Percentiles rank a stretch among this genome's conserved stretches.
Evolutionary conservation across 2,329 filamentous ascomycete species (phyloP).

Genomic region (Aphanocladium album): DNA sequence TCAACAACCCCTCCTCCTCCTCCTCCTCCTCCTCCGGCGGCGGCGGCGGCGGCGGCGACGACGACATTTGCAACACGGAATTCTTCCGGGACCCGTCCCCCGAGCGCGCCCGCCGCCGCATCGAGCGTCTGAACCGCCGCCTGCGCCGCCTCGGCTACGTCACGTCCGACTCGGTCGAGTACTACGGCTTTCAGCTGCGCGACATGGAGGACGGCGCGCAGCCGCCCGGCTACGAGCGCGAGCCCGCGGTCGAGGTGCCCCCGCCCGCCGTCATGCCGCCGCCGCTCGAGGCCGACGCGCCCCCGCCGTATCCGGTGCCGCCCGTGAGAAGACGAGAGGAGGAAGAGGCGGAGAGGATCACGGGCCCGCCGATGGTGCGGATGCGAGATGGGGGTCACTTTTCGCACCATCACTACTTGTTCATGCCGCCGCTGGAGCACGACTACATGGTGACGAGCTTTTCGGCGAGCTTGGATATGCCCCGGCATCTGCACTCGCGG

Average conservation of each 20-base stretch:
- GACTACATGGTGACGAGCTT: background rate
- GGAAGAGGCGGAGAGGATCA: background rate
- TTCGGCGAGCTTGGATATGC: background rate
- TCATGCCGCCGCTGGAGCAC: conserved; percentile 1
- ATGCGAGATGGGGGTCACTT: background rate
- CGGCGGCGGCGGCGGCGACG: background rate
- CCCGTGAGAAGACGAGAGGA: background rate
- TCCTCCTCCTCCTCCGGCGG: background rate
- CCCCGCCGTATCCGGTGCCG: conserved; percentile 1
- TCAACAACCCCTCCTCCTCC: background rate
- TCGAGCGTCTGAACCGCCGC: conserved; percentile 5
- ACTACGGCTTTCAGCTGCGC: conserved; percentile 1
- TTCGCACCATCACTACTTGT: background rate
- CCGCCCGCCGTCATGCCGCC: conserved; percentile 1
- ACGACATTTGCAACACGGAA: background rate
- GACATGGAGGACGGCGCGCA: background rate
- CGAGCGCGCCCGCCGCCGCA: background rate
- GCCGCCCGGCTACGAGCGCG: conserved; percentile 1
- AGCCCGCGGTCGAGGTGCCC: background rate
- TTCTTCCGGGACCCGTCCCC: background rate
- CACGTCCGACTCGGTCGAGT: background rate
- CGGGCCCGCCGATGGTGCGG: background rate
- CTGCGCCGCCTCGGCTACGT: conserved; percentile 2
- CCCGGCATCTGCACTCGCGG: conserved; percentile 1
- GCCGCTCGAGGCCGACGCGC: background rate